These are phyloP conservation scores for Arctium lappa DNA, from an alignment of 129 eudicot genomes.

Conservation along the genomic window DNA sequence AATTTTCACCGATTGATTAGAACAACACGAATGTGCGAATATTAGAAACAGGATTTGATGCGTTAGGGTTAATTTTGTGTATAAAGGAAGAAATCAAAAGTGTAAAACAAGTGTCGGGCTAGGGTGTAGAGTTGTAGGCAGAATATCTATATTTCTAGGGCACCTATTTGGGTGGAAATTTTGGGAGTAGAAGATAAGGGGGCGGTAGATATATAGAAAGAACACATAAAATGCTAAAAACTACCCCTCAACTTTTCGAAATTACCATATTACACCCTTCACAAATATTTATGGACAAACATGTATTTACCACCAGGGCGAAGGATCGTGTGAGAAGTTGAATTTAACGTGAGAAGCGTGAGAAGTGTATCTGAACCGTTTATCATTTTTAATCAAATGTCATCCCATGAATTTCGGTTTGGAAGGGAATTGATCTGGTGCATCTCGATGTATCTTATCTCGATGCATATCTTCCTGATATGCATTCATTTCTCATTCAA, in stretches of 20 bases:
- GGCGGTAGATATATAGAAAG: constrained; percentile 20
- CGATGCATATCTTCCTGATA: too few species aligned
- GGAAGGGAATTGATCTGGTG: too few species aligned
- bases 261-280: constrained; percentile 17
- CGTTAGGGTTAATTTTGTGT: background rate
- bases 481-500: too few species aligned
- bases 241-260: constrained; percentile 5
- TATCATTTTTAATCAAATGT: too few species aligned
- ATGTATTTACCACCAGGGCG: background rate
- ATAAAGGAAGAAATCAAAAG: constrained; percentile 11
- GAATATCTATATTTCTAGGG: constrained; percentile 28
- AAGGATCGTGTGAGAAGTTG: too few species aligned
- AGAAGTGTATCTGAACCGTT: too few species aligned
- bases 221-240: background rate
- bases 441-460: too few species aligned
- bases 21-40: background rate
- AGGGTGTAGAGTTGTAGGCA: constrained; percentile 23
- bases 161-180: constrained; percentile 27
- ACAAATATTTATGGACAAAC: background rate
- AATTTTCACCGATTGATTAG: background rate
- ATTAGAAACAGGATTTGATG: constrained; percentile 8
- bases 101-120: constrained; percentile 17
- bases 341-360: too few species aligned
- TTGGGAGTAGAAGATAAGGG: constrained; percentile 25
- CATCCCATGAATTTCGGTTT: too few species aligned